Percentiles rank a stretch among this genome's conserved stretches.
phyloP scores from a whole-genome alignment of 805 yeast genomes.

The Aciculoconidium aculeatum region DNA sequence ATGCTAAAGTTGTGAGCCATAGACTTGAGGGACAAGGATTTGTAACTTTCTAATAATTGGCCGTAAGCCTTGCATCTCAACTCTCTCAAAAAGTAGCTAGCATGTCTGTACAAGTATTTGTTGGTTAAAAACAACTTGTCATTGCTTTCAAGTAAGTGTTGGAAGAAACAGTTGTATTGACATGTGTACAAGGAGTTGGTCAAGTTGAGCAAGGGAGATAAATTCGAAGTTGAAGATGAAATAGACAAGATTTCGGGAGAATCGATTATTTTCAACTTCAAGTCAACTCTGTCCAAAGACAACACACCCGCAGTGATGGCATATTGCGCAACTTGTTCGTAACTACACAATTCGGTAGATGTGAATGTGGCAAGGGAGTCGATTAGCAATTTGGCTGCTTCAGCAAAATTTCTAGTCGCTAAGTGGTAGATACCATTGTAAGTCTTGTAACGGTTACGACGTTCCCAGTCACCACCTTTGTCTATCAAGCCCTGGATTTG shows the following conservation, averaged over 20 bases:
- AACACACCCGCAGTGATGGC: conserved; percentile 87
- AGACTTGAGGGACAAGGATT: conserved; percentile 79
- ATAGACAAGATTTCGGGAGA: conserved; percentile 89
- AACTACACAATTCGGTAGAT: conserved; percentile 81
- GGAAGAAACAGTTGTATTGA: conserved; percentile 77
- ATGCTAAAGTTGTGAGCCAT: conserved; percentile 95
- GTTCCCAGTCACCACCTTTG: conserved; percentile 99
- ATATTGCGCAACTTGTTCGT: conserved; percentile 84
- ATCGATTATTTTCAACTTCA: conserved; percentile 81
- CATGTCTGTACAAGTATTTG: conserved; percentile 67
- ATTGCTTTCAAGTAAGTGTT: conserved; percentile 69
- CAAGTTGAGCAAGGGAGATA: conserved; percentile 77
- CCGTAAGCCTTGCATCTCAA: conserved; percentile 93
- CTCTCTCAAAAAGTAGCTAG: conserved; percentile 82
- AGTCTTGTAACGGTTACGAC: conserved; percentile 90
- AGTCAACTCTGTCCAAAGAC: conserved; percentile 73
- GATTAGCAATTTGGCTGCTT: conserved; percentile 78
- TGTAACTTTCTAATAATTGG: conserved; percentile 90
- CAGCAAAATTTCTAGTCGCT: conserved; percentile 80
- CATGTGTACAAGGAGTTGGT: conserved; percentile 85
- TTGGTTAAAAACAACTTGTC: conserved; percentile 60
- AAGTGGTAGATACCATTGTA: conserved; percentile 79
- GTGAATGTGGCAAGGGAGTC: conserved; percentile 95
- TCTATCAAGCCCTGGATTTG: conserved; percentile 73
- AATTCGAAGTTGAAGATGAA: conserved; percentile 58